A percentile compares a stretch with the other conserved stretches of the same genome.
Conservation (phyloP, 352 stramenopile species). For the Phytophthora multivora region DNA sequence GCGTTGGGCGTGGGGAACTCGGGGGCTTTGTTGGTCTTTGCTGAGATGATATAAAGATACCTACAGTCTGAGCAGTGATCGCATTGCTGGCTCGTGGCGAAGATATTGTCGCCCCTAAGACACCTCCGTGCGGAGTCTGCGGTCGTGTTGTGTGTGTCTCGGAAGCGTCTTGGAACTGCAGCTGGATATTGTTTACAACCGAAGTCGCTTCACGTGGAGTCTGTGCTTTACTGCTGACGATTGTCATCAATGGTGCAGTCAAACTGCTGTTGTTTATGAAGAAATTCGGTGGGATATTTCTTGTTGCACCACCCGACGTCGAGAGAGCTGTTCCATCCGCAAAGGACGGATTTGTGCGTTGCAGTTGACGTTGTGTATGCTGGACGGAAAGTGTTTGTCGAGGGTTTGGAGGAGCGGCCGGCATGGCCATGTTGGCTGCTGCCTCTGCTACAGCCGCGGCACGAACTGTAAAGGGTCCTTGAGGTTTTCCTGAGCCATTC, state of each 20-base stretch:
- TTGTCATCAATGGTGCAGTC: conserved; percentile 36
- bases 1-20: conserved; percentile 16
- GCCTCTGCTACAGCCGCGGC: conserved; percentile 27
- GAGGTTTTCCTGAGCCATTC: conserved; percentile 2
- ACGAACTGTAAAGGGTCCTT: conserved; percentile 29
- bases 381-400: conserved; percentile 17
- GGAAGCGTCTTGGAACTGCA: conserved; percentile 16
- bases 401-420: conserved; percentile 7
- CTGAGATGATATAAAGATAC: conserved; percentile 19
- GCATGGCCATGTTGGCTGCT: conserved; percentile 24
- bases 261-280: conserved; percentile 35
- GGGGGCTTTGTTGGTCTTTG: conserved; percentile 16
- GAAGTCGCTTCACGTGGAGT: conserved; percentile 13
- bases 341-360: conserved; percentile 6
- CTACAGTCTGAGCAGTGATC: conserved; percentile 9
- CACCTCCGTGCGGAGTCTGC: conserved; percentile 20
- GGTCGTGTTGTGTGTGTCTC: conserved; percentile 3
- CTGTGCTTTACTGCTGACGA: conserved; percentile 26
- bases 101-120: conserved; percentile 8
- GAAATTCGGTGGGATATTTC: conserved; percentile 16
- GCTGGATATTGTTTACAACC: conserved; percentile 18
- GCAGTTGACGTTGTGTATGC: conserved; percentile 8
- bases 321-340: conserved; percentile 2
- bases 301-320: conserved; percentile 12
- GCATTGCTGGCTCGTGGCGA: conserved; percentile 22